Conservation (phyloP, 2,329 filamentous ascomycete genomes). For the Didymella keratinophila region DNA sequence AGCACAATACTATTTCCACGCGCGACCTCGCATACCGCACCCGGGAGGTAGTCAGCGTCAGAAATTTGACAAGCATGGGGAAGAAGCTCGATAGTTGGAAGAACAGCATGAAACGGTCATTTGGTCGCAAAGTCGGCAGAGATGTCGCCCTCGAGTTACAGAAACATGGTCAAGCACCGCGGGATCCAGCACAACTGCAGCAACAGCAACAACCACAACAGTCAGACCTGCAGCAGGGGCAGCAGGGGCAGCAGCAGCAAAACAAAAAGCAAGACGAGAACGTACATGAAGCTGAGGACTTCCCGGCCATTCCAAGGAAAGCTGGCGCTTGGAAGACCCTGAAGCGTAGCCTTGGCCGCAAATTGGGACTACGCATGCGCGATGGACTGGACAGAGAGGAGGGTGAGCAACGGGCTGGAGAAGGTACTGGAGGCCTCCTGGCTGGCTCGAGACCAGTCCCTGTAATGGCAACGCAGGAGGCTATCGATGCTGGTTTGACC, state of each 20-base stretch:
- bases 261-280: too few species aligned
- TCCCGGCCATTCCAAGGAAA: background rate
- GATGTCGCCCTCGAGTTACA: background rate
- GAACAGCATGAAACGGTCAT: background rate
- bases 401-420: background rate
- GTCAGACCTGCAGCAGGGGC: background rate
- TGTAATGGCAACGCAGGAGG: too few species aligned
- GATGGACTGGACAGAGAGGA: background rate
- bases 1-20: background rate
- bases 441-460: too few species aligned
- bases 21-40: background rate
- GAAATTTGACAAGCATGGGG: background rate
- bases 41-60: background rate
- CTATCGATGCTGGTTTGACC: background rate
- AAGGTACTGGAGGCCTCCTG: too few species aligned
- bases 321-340: background rate
- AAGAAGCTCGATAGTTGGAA: background rate
- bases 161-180: background rate
- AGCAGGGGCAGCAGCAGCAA: background rate
- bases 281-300: background rate
- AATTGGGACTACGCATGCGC: background rate
- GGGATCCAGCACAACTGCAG: background rate
- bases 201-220: background rate
- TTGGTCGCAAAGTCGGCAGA: background rate
- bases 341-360: background rate